Evolutionary conservation across 352 stramenopile genomes (phyloP).

Genomic region (Pythium biforme): DNA sequence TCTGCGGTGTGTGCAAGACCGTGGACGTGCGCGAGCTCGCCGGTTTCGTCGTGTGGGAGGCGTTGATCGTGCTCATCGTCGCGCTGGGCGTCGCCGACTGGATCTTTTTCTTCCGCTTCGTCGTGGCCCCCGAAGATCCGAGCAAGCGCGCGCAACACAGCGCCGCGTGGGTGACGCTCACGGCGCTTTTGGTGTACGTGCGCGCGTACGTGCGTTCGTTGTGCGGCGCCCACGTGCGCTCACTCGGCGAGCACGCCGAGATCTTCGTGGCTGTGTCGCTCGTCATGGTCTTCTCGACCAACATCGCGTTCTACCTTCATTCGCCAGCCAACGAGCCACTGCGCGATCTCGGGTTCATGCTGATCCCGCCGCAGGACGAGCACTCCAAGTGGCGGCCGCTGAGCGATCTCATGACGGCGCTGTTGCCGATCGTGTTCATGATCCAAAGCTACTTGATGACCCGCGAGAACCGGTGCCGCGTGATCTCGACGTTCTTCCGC

Average conservation of each 20-base stretch:
- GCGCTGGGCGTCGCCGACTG: slow-evolving; percentile 30
- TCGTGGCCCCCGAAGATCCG: slow-evolving; percentile 26
- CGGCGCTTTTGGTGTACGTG: slow-evolving; percentile 16
- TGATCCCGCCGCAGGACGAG: slow-evolving; percentile 34
- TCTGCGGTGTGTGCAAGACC: slow-evolving; percentile 19
- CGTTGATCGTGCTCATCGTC: slow-evolving; percentile 26
- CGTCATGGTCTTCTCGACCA: slow-evolving; percentile 41
- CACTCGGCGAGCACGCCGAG: slow-evolving; percentile 33
- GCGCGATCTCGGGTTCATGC: slow-evolving; percentile 46
- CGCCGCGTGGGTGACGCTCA: slow-evolving; percentile 24
- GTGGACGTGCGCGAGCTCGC: slow-evolving; percentile 26
- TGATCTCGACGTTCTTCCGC: slow-evolving; percentile 42
- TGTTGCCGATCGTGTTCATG: slow-evolving; percentile 37
- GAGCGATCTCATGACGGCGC: slow-evolving; percentile 39
- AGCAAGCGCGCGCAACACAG: slow-evolving; percentile 15
- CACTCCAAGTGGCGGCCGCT: slow-evolving; percentile 36
- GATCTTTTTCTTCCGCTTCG: slow-evolving; percentile 34
- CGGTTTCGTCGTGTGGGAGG: slow-evolving; percentile 29
- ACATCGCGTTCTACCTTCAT: slow-evolving; percentile 46
- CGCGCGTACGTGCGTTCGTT: slow-evolving; percentile 16
- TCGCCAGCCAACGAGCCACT: slow-evolving; percentile 33
- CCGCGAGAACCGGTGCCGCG: slow-evolving; percentile 29
- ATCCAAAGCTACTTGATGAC: slow-evolving; percentile 31
- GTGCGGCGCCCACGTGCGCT: slow-evolving; percentile 22
- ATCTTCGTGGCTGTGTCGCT: slow-evolving; percentile 34